A percentile compares a stretch with the other conserved stretches of the same genome.
phyloP scores from a whole-genome alignment of 2,329 filamentous ascomycete genomes.

The Fusarium compactum region DNA sequence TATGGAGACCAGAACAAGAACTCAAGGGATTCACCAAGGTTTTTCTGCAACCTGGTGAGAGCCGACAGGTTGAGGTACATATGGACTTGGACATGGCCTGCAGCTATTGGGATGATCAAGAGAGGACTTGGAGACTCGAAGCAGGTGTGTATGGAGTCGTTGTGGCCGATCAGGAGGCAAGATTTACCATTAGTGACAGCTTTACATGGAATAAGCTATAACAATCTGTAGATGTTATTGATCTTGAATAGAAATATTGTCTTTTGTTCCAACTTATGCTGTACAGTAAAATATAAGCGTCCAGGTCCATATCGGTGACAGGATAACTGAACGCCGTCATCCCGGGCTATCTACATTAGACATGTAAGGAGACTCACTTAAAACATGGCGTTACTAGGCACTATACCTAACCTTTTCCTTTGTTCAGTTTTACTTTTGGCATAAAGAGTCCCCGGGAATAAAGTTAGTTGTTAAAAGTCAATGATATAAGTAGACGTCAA shows the following conservation, averaged over 20 bases:
- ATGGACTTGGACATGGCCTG: slow-evolving; percentile 13
- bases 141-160: slow-evolving; percentile 6
- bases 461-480: no score
- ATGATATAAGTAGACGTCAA: not conserved
- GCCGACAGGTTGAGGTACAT: not conserved
- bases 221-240: not conserved
- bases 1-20: slow-evolving; percentile 29
- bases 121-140: slow-evolving; percentile 22
- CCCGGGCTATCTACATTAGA: not conserved
- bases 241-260: not conserved
- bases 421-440: no score
- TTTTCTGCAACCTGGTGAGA: not conserved
- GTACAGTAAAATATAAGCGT: not conserved
- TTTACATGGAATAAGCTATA: not conserved
- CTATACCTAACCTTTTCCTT: no score
- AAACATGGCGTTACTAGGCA: no score
- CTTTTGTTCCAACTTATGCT: not conserved
- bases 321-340: not conserved
- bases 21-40: slow-evolving; percentile 30
- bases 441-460: no score
- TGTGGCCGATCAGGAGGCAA: not conserved
- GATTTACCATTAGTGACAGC: not conserved
- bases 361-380: no score
- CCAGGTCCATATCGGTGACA: not conserved
- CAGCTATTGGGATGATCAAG: slow-evolving; percentile 14